Evolutionary conservation across 768 basidiomycete species (phyloP), one percentile per base, ranked within the genome.

Genomic region (Tulasnella sp.): DNA sequence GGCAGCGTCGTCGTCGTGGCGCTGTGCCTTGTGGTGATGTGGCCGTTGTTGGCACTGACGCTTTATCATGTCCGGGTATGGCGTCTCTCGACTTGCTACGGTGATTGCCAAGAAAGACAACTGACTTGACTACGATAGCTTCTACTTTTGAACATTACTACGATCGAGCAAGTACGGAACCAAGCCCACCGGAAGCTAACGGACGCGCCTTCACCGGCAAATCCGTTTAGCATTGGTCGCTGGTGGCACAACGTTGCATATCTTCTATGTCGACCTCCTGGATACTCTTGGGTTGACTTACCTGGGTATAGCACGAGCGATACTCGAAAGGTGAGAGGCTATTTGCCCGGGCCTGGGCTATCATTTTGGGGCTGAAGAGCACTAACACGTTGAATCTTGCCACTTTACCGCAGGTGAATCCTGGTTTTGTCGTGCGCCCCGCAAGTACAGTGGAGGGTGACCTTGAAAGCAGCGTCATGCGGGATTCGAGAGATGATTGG

Each of bases 111-210:
- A 64, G 39, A n/a, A n/a, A n/a, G n/a, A n/a, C 39, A 80, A 80
- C 69, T 78, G n/a, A 77, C 77, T 52, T 39, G 31, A 15, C 34
- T 15, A 76, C 34, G 64, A 38, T 82, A 93, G 91, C 86, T 98
- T 69, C 83, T 97, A 73, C 82, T 95, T 39, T 85, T 95, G 78
- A 96, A 97, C 82, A 87, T 94, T 42, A 97, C 96, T 11, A 98
- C 96, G n/a, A 95, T 98, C 78, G 96, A 98, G 84, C 94, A 95
- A 88, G 94, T 97, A 79, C 90, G 96, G 77, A 93, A 91, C 79
- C 90, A 92, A 83, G 93, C 93, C 22, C 92, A 94, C 82, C 91
- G 89, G 79, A 85, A 87, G 37, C 83, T 95, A 68, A 85, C 88
- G 37, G 86, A 89, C 31, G 90, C 88, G 3, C 85, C 88, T 1